Conservation (phyloP, 768 basidiomycete species). For the Nidula microcarpa region DNA sequence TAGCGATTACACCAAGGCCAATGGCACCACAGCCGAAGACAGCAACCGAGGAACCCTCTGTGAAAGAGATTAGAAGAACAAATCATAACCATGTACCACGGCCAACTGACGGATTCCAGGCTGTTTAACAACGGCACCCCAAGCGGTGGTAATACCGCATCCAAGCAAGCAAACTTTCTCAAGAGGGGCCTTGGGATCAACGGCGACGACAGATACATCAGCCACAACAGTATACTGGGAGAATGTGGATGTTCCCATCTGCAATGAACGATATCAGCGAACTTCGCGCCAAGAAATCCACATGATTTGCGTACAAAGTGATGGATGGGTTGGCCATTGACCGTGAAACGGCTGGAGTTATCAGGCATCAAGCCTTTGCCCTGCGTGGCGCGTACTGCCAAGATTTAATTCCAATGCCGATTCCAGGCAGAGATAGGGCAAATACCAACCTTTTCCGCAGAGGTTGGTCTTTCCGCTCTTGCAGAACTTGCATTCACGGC, state of each 20-base stretch:
- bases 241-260: slow-evolving; percentile 99
- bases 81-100: neutral
- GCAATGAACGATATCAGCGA: slow-evolving; percentile 2
- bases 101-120: slow-evolving; percentile 67
- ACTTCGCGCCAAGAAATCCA: neutral
- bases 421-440: neutral
- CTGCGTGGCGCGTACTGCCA: slow-evolving; percentile 83
- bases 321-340: slow-evolving; percentile 80
- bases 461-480: slow-evolving; percentile 98
- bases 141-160: slow-evolving; percentile 97
- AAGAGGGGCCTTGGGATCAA: slow-evolving; percentile 81
- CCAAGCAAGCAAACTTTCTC: slow-evolving; percentile 97
- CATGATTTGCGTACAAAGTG: slow-evolving; percentile 72
- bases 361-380: slow-evolving; percentile 97
- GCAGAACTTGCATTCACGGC: slow-evolving; percentile 98
- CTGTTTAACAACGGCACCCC: slow-evolving; percentile 93
- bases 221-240: slow-evolving; percentile 99
- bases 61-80: neutral
- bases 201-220: slow-evolving; percentile 93
- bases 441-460: slow-evolving; percentile 76
- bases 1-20: slow-evolving; percentile 89
- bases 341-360: slow-evolving; percentile 80
- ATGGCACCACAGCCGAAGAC: slow-evolving; percentile 98
- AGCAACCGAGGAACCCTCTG: slow-evolving; percentile 84
- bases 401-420: slow-evolving; percentile 1